A percentile compares a stretch with the other conserved stretches of the same genome.
These are phyloP conservation scores for Globisporangium iwayamae DNA, from an alignment of 352 stramenopile genomes.

Conservation along the genomic window DNA sequence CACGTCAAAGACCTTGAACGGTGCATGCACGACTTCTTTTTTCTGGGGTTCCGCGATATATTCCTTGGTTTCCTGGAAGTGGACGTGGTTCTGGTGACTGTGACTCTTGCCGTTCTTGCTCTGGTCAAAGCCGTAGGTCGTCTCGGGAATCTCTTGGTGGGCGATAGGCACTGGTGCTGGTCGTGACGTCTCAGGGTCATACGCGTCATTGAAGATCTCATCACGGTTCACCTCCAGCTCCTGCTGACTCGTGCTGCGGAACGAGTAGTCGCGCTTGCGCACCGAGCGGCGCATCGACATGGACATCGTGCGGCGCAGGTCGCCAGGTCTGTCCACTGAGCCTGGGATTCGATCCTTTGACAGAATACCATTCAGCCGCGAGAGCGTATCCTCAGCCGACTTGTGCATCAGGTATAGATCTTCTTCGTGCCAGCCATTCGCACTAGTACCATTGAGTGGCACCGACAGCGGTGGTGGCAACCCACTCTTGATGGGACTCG, in stretches of 20 bases:
- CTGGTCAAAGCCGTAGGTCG: conserved; percentile 14
- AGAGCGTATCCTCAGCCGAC: conserved; percentile 62
- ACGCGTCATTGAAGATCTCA: conserved; percentile 45
- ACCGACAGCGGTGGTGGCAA: conserved; percentile 27
- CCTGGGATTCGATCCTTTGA: conserved; percentile 29
- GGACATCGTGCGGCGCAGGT: conserved; percentile 34
- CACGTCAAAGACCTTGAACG: conserved; percentile 51
- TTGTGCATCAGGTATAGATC: conserved; percentile 55
- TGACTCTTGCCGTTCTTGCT: not conserved
- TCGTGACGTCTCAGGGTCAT: not conserved
- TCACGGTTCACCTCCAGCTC: conserved; percentile 57
- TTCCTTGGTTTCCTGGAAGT: not conserved
- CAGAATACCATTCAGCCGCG: conserved; percentile 57
- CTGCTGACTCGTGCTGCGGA: conserved; percentile 26
- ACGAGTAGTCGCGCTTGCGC: conserved; percentile 56
- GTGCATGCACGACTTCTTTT: conserved; percentile 12
- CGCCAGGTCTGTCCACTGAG: conserved; percentile 18
- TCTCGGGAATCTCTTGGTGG: conserved; percentile 12
- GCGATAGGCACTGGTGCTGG: not conserved
- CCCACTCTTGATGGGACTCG: conserved; percentile 40
- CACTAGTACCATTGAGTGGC: conserved; percentile 2
- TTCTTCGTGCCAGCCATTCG: conserved; percentile 40
- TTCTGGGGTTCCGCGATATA: not conserved
- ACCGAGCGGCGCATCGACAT: conserved; percentile 59
- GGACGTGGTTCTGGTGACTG: not conserved